Evolutionary conservation across 2,329 filamentous ascomycete genomes (phyloP).

Genomic region (Sporothrix luriei): DNA sequence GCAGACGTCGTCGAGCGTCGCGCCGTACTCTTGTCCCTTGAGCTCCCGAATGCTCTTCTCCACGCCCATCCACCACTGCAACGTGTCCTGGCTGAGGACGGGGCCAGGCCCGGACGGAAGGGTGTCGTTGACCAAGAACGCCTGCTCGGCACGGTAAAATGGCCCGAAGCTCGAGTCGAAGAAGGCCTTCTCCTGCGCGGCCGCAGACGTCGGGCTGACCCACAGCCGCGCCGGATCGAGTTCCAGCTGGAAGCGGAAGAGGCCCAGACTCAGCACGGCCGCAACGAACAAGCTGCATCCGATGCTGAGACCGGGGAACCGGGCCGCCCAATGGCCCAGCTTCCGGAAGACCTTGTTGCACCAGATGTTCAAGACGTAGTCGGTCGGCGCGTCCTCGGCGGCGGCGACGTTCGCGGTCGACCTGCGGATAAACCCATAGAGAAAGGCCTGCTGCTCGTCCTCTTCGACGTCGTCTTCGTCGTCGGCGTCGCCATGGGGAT

Average conservation of each 20-base stretch:
- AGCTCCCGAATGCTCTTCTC: conserved; percentile 75
- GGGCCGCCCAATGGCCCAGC: conserved; percentile 77
- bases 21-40: conserved; percentile 67
- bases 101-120: conserved; percentile 64
- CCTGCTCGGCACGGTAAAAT: conserved; percentile 92
- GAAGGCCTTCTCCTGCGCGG: conserved; percentile 89
- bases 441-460: conserved; percentile 54
- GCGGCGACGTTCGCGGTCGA: background rate
- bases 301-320: conserved; percentile 85
- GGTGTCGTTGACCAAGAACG: conserved; percentile 90
- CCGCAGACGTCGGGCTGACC: conserved; percentile 92
- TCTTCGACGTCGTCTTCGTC: conserved; percentile 88
- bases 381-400: conserved; percentile 59
- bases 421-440: conserved; percentile 31
- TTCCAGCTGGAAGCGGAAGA: conserved; percentile 87
- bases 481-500: conserved; percentile 66
- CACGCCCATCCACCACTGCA: conserved; percentile 91
- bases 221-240: conserved; percentile 87
- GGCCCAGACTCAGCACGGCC: conserved; percentile 78
- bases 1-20: conserved; percentile 80
- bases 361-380: conserved; percentile 81
- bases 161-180: conserved; percentile 93
- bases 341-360: conserved; percentile 79
- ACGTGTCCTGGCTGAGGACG: conserved; percentile 83
- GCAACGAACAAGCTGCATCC: conserved; percentile 73